phyloP scores from a whole-genome alignment of 768 basidiomycete genomes.

The Serpula lacrymans region DNA sequence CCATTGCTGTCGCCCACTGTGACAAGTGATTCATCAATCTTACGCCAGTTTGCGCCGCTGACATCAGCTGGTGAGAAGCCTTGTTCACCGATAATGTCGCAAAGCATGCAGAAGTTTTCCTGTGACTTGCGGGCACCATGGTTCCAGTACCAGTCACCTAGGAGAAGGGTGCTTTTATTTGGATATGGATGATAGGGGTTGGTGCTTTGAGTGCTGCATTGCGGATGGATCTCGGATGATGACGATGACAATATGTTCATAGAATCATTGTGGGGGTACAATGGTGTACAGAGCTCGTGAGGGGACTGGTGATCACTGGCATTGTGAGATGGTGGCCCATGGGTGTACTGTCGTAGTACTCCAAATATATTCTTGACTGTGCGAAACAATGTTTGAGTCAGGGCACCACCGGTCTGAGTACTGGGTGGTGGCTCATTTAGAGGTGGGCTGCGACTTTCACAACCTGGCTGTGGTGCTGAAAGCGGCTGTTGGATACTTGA shows the following conservation, averaged over 20 bases:
- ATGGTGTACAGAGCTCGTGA: too few relatives aligned
- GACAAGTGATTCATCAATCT: conserved; percentile 2
- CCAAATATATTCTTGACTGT: conserved; percentile 5
- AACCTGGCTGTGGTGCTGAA: neutral
- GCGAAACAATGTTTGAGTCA: neutral
- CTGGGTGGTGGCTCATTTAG: too few relatives aligned
- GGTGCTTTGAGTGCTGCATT: neutral
- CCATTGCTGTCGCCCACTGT: neutral
- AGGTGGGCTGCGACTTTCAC: neutral
- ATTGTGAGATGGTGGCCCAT: neutral
- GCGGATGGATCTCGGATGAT: neutral
- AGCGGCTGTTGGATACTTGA: neutral
- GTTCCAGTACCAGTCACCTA: conserved; percentile 19
- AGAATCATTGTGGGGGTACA: too few relatives aligned
- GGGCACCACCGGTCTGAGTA: too few relatives aligned
- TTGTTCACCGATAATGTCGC: conserved; percentile 6
- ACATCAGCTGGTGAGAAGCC: conserved; percentile 5
- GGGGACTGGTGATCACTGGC: conserved; percentile 1
- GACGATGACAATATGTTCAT: too few relatives aligned
- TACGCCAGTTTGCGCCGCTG: neutral
- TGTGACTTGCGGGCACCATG: conserved; percentile 15
- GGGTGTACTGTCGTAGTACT: neutral
- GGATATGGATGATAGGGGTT: conserved; percentile 11
- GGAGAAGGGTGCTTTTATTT: conserved; percentile 11
- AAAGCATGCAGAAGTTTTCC: conserved; percentile 10